Conservation (phyloP, 2,329 filamentous ascomycete genomes). For the Beauveria pseudobassiana region DNA sequence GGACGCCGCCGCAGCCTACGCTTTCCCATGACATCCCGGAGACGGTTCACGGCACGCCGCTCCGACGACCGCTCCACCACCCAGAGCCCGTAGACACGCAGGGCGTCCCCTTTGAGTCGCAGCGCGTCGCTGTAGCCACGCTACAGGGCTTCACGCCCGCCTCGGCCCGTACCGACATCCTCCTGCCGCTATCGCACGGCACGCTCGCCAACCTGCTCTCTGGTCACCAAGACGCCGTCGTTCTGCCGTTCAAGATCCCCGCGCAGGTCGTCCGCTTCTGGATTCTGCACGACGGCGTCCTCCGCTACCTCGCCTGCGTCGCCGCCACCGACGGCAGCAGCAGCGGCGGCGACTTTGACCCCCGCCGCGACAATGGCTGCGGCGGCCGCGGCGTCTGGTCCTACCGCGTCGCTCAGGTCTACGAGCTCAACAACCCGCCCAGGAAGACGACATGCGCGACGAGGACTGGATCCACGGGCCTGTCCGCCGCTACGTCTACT, state of each 20-base stretch:
- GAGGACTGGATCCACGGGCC: constrained; percentile 46
- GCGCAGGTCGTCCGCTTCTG: constrained; percentile 51
- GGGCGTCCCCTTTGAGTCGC: constrained; percentile 31
- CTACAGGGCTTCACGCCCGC: constrained; percentile 41
- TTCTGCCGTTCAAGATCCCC: constrained; percentile 49
- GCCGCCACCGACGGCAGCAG: constrained; percentile 18
- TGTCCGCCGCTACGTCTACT: constrained; percentile 44
- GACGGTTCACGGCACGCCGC: constrained; percentile 3
- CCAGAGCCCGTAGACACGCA: constrained; percentile 17
- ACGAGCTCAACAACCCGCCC: constrained; percentile 53
- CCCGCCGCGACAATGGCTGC: constrained; percentile 23
- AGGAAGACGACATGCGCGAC: constrained; percentile 41
- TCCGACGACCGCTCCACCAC: constrained; percentile 23
- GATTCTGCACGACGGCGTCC: constrained; percentile 47
- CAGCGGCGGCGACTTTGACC: background rate
- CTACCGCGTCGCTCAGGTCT: constrained; percentile 38
- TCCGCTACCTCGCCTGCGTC: constrained; percentile 54
- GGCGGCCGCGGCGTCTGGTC: constrained; percentile 17
- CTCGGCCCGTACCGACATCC: constrained; percentile 44
- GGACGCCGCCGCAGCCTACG: background rate
- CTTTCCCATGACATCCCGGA: constrained; percentile 10
- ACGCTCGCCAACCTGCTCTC: constrained; percentile 41
- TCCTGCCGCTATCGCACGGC: constrained; percentile 41
- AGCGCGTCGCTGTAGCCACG: constrained; percentile 43
- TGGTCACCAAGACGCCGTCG: constrained; percentile 46